These are phyloP conservation scores for Periconia sp. DNA, from an alignment of 2,329 filamentous ascomycete genomes.

Conservation along the genomic window DNA sequence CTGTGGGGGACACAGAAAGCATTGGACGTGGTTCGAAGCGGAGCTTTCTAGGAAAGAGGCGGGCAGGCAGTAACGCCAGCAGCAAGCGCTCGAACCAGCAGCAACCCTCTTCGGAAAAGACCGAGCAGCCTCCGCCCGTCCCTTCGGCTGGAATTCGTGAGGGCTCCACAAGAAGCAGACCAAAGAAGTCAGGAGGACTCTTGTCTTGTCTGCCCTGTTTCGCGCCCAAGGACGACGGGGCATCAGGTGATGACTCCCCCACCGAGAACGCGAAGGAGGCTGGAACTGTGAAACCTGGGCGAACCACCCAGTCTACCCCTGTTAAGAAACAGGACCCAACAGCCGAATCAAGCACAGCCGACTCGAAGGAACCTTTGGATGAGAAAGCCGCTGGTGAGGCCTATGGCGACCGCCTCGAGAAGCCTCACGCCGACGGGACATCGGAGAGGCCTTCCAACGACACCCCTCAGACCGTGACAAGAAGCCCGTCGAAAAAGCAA, in stretches of 20 bases:
- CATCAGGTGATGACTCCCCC: conserved; percentile 44
- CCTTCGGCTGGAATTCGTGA: conserved; percentile 32
- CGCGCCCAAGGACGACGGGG: conserved; percentile 61
- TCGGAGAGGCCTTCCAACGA: conserved; percentile 29
- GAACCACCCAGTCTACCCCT: conserved; percentile 54
- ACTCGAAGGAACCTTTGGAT: conserved; percentile 49
- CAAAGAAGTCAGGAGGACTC: conserved; percentile 46
- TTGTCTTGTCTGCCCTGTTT: conserved; percentile 67
- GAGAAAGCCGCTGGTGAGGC: conserved; percentile 44
- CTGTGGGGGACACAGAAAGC: conserved; percentile 50
- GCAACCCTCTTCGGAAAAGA: conserved; percentile 45
- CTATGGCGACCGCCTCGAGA: conserved; percentile 20
- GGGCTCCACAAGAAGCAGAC: conserved; percentile 40
- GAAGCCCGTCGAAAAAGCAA: conserved; percentile 37
- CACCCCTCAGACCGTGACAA: conserved; percentile 29
- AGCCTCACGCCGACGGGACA: conserved; percentile 24
- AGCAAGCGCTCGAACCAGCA: conserved; percentile 48
- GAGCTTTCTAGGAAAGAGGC: conserved; percentile 48
- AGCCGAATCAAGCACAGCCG: conserved; percentile 47
- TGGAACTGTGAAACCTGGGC: conserved; percentile 38
- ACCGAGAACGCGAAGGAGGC: conserved; percentile 49
- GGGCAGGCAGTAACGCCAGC: conserved; percentile 50
- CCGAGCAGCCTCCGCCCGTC: conserved; percentile 33
- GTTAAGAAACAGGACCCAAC: conserved; percentile 45
- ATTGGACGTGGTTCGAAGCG: conserved; percentile 49